Conservation (phyloP, 108 stramenopile species). For the Fistulifera solaris region DNA sequence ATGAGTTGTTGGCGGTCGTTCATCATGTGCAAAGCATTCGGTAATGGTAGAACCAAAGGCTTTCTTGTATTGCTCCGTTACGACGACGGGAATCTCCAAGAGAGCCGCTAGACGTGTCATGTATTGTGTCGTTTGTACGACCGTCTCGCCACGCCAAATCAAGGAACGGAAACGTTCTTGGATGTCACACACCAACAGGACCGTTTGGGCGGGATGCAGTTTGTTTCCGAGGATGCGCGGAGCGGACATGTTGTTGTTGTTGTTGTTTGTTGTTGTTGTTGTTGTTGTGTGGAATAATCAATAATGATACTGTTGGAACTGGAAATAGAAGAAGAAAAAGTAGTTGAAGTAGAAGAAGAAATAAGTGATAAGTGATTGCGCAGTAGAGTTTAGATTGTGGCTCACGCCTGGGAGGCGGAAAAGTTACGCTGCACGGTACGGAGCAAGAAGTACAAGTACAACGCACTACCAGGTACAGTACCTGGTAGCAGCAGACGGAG, state of each 20-base stretch:
- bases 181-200: conserved; percentile 88
- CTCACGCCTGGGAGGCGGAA: no score
- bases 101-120: conserved; percentile 76
- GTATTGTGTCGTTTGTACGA: conserved; percentile 78
- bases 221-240: no score
- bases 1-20: conserved; percentile 25
- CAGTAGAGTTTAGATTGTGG: no score
- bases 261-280: conserved; percentile 1
- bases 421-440: no score
- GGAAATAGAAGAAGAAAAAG: background rate
- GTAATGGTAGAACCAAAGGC: conserved; percentile 81
- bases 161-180: conserved; percentile 91
- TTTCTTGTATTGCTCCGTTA: conserved; percentile 95
- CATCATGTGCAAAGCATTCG: conserved; percentile 54
- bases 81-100: conserved; percentile 78
- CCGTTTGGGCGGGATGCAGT: conserved; percentile 52
- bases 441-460: no score
- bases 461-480: no score
- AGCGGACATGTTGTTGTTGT: conserved; percentile 1
- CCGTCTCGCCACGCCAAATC: conserved; percentile 70
- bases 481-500: no score
- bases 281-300: background rate
- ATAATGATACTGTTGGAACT: conserved; percentile 1
- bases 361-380: no score
- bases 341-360: no score